Percentiles rank a stretch among this genome's conserved stretches.
These are phyloP conservation scores for Dipsacomyces acuminosporus DNA, from an alignment of 371 early-diverging fungal species.

Conservation along the genomic window DNA sequence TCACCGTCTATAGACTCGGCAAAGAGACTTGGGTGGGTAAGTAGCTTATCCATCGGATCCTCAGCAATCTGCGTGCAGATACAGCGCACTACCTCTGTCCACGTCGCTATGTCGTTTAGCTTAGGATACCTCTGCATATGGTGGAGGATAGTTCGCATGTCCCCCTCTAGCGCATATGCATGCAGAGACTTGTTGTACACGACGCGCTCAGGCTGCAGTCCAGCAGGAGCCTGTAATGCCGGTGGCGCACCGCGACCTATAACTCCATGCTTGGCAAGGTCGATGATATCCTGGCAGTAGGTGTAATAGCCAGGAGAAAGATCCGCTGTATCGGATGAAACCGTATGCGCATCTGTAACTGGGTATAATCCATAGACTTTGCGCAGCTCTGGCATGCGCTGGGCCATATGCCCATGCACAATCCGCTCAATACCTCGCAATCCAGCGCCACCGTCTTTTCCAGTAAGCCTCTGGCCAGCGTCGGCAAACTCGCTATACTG, in stretches of 20 bases:
- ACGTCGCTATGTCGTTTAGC: constrained; percentile 13
- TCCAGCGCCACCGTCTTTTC: neutral
- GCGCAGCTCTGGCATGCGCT: constrained; percentile 5
- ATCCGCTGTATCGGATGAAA: too few relatives aligned
- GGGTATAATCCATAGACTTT: constrained; percentile 4
- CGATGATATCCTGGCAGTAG: constrained; percentile 6
- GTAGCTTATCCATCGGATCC: neutral
- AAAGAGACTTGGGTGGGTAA: constrained; percentile 4
- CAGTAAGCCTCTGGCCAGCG: too few relatives aligned
- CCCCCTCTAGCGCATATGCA: constrained; percentile 13
- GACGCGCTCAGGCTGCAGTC: neutral
- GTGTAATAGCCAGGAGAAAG: constrained; percentile 1
- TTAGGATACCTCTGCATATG: constrained; percentile 11
- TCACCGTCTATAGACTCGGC: neutral
- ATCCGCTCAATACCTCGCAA: constrained; percentile 9
- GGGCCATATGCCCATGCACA: constrained; percentile 10
- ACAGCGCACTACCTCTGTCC: constrained; percentile 22
- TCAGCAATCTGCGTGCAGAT: constrained; percentile 9
- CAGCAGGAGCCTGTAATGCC: neutral
- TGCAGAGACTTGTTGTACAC: constrained; percentile 17
- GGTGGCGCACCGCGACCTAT: neutral
- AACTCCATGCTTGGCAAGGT: neutral
- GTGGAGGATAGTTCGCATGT: constrained; percentile 11
- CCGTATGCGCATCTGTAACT: neutral
- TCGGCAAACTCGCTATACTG: constrained; percentile 18